Evolutionary conservation across 225 moss, liverwort and hornwort genomes (phyloP).

Genomic region (Pseudoscleropodium purum): DNA sequence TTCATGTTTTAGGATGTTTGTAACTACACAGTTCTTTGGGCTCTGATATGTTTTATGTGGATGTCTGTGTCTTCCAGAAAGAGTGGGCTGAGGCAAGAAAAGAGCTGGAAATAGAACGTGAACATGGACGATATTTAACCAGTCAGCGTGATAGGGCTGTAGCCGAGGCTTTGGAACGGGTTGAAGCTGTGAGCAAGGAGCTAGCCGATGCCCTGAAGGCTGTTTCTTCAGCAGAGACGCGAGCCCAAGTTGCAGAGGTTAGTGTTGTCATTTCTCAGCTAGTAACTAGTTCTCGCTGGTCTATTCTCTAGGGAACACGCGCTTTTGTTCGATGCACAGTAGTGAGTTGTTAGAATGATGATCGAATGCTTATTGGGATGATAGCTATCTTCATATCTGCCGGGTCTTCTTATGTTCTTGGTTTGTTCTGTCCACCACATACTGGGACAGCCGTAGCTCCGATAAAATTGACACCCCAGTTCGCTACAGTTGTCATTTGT

Average conservation of each 20-base stretch:
- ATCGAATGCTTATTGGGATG: not conserved
- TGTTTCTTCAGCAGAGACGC: slow-evolving; percentile 84
- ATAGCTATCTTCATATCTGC: not conserved
- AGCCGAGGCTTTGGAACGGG: slow-evolving; percentile 66
- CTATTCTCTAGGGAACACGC: not conserved
- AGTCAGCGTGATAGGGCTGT: slow-evolving; percentile 73
- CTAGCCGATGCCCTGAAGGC: slow-evolving; percentile 78
- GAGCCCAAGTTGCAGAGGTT: slow-evolving; percentile 93
- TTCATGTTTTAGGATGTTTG: not conserved
- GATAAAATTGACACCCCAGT: not conserved
- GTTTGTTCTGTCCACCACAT: not conserved
- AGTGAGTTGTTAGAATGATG: not conserved
- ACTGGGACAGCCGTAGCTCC: not conserved
- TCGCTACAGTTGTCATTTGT: not conserved
- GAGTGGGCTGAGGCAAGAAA: slow-evolving; percentile 84
- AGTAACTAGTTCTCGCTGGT: not conserved
- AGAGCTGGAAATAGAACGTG: slow-evolving; percentile 85
- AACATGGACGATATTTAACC: slow-evolving; percentile 66
- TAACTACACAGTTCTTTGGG: not conserved
- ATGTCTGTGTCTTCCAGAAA: slow-evolving; percentile 32
- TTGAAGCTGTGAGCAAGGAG: slow-evolving; percentile 79
- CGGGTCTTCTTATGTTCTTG: not conserved
- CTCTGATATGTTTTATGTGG: not conserved
- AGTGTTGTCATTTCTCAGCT: not conserved
- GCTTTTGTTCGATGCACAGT: not conserved